Conservation (phyloP, 1,284 basidiomycete species). For the Pterulicium gracile region DNA sequence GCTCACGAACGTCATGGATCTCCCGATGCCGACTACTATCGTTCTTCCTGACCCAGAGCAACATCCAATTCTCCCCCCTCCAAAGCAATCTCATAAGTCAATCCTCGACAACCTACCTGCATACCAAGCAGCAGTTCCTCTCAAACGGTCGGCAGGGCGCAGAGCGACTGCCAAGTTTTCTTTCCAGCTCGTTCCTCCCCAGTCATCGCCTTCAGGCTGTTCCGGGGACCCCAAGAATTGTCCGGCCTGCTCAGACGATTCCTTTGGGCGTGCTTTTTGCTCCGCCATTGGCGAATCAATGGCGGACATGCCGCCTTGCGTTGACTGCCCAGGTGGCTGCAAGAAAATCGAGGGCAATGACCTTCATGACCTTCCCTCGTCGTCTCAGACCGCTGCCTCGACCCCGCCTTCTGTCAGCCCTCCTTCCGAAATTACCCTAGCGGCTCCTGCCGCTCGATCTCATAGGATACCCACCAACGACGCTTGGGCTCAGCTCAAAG, state of each 20-base stretch:
- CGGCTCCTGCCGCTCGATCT: conserved; percentile 12
- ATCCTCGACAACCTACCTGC: conserved; percentile 69
- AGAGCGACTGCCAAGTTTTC: conserved; percentile 31
- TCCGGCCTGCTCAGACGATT: conserved; percentile 68
- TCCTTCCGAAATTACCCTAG: conserved; percentile 2
- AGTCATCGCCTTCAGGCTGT: conserved; percentile 20
- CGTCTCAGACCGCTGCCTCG: conserved; percentile 18
- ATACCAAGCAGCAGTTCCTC: conserved; percentile 68
- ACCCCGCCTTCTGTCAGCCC: conserved; percentile 18
- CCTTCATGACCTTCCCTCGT: conserved; percentile 4
- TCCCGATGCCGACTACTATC: conserved; percentile 12
- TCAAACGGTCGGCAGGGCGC: conserved; percentile 35
- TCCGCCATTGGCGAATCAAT: conserved; percentile 58
- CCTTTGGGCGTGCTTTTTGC: conserved; percentile 82
- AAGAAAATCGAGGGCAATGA: conserved; percentile 9
- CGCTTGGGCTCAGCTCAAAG: conserved; percentile 81
- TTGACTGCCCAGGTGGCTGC: conserved; percentile 35
- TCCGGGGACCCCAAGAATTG: conserved; percentile 52
- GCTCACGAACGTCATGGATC: conserved; percentile 11
- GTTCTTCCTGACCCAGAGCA: conserved; percentile 17
- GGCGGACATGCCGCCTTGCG: conserved; percentile 35
- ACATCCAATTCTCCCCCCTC: conserved; percentile 9
- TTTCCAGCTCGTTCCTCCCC: conserved; percentile 34
- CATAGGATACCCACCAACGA: conserved; percentile 72
- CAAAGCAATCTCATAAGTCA: conserved; percentile 21